Percentiles rank a stretch among this genome's conserved stretches.
These are phyloP conservation scores for Diddensiella transvaalensis DNA, from an alignment of 805 yeast species.

Conservation along the genomic window DNA sequence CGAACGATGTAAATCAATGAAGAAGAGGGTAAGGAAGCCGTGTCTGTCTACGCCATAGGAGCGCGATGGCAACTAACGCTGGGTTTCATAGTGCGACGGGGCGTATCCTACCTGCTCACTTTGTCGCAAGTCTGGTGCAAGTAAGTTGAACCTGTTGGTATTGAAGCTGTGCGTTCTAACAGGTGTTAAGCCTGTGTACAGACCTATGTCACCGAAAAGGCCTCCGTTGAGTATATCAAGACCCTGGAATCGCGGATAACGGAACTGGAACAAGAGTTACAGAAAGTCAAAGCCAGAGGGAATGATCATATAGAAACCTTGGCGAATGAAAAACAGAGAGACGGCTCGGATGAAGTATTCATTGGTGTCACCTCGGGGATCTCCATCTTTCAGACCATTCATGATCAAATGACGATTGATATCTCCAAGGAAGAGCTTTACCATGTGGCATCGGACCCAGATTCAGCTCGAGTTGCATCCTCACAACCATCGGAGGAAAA, in stretches of 20 bases:
- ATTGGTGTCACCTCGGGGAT: slow-evolving; percentile 14
- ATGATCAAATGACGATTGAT: slow-evolving; percentile 14
- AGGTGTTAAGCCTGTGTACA: neutral
- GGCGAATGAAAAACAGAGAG: neutral
- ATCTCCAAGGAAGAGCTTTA: slow-evolving; percentile 15
- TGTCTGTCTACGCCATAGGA: too few relatives aligned
- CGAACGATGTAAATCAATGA: slow-evolving; percentile 13
- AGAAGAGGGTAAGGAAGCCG: slow-evolving; percentile 16
- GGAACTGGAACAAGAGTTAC: neutral
- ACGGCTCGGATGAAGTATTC: slow-evolving; percentile 7
- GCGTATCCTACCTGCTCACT: slow-evolving; percentile 2
- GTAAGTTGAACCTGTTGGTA: slow-evolving; percentile 4
- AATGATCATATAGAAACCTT: slow-evolving; percentile 2
- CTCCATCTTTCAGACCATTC: slow-evolving; percentile 15
- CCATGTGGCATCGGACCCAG: slow-evolving; percentile 1
- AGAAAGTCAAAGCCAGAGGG: neutral
- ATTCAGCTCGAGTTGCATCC: slow-evolving; percentile 2
- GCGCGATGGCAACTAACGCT: too few relatives aligned
- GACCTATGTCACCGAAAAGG: neutral
- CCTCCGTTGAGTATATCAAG: neutral
- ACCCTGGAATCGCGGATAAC: neutral
- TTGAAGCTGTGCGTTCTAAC: neutral
- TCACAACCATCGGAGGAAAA: neutral
- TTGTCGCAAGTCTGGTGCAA: slow-evolving; percentile 6
- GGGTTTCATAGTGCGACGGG: slow-evolving; percentile 9